Percentiles rank a stretch among this genome's conserved stretches.
Conservation (phyloP, 768 basidiomycete species). For the Amanita rimosa region DNA sequence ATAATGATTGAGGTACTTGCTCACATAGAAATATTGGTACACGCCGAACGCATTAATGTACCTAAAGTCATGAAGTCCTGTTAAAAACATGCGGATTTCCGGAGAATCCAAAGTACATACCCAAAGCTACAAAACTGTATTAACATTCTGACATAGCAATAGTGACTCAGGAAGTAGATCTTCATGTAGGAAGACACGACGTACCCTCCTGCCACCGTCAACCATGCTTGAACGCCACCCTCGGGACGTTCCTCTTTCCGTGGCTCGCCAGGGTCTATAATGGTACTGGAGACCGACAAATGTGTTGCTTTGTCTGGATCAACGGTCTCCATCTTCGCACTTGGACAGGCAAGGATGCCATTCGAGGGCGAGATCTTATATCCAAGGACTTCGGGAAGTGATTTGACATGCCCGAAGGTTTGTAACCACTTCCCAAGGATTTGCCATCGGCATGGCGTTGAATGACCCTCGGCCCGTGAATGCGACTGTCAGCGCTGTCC, state of each 20-base stretch:
- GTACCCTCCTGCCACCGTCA: constrained; percentile 4
- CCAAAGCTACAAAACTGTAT: constrained; percentile 2
- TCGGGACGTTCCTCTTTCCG: background rate
- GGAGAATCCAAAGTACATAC: background rate
- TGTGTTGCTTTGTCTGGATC: background rate
- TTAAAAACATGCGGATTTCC: background rate
- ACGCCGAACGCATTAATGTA: constrained; percentile 21
- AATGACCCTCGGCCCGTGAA: too few relatives aligned
- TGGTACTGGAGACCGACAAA: background rate
- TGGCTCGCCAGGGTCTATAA: background rate
- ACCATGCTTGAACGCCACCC: constrained; percentile 3
- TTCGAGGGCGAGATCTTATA: background rate
- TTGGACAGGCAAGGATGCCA: background rate
- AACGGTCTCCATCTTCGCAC: background rate
- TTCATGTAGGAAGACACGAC: background rate
- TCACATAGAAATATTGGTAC: constrained; percentile 19
- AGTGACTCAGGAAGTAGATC: background rate
- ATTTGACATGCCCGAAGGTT: constrained; percentile 1
- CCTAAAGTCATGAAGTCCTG: background rate
- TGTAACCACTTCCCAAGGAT: background rate
- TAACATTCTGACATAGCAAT: background rate
- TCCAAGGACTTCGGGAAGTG: background rate
- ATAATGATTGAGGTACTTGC: constrained; percentile 14
- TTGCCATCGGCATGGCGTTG: too few relatives aligned
- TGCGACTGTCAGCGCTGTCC: too few relatives aligned